phyloP scores from a whole-genome alignment of 192 early-diverging fungal species.

The Haplosporangium gracile region DNA sequence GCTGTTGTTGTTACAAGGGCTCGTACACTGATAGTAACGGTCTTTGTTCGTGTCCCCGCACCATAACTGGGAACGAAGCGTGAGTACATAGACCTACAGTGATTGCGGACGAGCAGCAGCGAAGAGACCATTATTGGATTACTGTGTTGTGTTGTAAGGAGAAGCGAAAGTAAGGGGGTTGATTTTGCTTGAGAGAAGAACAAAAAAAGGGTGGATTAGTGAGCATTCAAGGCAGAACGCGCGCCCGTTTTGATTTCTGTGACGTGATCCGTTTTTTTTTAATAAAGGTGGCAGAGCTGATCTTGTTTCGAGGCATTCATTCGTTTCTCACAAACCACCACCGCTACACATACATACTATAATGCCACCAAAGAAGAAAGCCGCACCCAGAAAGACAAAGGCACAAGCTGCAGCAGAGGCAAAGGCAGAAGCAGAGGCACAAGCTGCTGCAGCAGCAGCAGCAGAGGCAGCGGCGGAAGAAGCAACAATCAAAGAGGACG shows the following conservation, averaged over 20 bases:
- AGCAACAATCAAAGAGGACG: neutral
- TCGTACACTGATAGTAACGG: neutral
- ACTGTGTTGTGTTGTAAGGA: neutral
- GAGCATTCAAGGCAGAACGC: neutral
- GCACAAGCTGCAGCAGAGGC: constrained; percentile 23
- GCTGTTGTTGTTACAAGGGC: neutral
- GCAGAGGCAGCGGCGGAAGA: neutral
- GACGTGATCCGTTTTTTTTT: neutral
- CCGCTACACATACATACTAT: neutral
- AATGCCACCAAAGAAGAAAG: constrained; percentile 45
- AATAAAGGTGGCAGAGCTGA: no score
- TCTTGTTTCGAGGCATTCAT: neutral
- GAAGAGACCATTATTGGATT: constrained; percentile 1
- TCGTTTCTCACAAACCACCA: neutral
- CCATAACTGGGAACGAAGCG: neutral
- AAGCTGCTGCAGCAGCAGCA: constrained; percentile 11
- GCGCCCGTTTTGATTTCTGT: neutral
- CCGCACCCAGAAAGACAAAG: constrained; percentile 34
- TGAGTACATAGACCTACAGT: neutral
- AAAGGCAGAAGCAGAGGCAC: neutral
- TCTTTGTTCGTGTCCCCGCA: neutral
- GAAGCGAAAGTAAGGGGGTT: neutral
- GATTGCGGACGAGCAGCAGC: constrained; percentile 8
- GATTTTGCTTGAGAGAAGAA: neutral
- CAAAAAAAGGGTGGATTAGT: neutral